A percentile compares a stretch with the other conserved stretches of the same genome.
Conservation (phyloP, 108 stramenopile genomes). For the Fragilaria crotonensis region DNA sequence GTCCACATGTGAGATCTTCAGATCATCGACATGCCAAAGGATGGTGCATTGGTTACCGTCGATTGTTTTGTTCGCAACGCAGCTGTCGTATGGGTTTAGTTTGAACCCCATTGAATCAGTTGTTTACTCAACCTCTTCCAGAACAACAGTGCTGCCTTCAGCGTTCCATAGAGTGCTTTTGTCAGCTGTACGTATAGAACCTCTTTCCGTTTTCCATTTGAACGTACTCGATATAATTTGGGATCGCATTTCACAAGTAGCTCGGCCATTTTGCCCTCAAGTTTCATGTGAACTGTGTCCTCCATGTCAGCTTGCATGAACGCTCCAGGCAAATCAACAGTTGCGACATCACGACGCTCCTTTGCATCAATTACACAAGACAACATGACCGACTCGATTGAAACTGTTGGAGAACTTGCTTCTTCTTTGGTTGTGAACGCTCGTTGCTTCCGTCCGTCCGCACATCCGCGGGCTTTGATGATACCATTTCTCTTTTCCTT, state of each 20-base stretch:
- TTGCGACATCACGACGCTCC: slow-evolving; percentile 23
- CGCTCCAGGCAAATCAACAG: slow-evolving; percentile 35
- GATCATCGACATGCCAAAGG: slow-evolving; percentile 28
- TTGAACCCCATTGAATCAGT: slow-evolving; percentile 15
- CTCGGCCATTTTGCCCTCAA: slow-evolving; percentile 12
- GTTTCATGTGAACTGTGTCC: slow-evolving; percentile 15
- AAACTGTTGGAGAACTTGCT: slow-evolving; percentile 18
- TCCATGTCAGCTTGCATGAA: slow-evolving; percentile 41
- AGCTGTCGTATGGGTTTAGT: slow-evolving; percentile 25
- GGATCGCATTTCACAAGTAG: slow-evolving; percentile 19
- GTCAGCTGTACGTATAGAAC: slow-evolving; percentile 7
- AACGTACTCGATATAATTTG: slow-evolving; percentile 12
- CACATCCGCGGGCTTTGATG: slow-evolving; percentile 27
- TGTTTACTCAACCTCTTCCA: neutral
- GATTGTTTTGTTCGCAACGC: slow-evolving; percentile 22
- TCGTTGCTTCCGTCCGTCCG: slow-evolving; percentile 22
- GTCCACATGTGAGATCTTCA: slow-evolving; percentile 27
- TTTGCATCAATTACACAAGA: slow-evolving; percentile 16
- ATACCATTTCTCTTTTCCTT: slow-evolving; percentile 17
- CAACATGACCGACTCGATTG: slow-evolving; percentile 10
- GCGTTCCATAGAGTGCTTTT: slow-evolving; percentile 11
- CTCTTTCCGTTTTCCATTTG: slow-evolving; percentile 1
- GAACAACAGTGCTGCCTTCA: slow-evolving; percentile 5
- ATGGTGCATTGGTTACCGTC: slow-evolving; percentile 15
- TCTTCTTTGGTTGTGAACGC: slow-evolving; percentile 15